Base-by-base conservation (phyloP, 805 yeast genomes). In the Crinitomyces ghanaensis region DNA sequence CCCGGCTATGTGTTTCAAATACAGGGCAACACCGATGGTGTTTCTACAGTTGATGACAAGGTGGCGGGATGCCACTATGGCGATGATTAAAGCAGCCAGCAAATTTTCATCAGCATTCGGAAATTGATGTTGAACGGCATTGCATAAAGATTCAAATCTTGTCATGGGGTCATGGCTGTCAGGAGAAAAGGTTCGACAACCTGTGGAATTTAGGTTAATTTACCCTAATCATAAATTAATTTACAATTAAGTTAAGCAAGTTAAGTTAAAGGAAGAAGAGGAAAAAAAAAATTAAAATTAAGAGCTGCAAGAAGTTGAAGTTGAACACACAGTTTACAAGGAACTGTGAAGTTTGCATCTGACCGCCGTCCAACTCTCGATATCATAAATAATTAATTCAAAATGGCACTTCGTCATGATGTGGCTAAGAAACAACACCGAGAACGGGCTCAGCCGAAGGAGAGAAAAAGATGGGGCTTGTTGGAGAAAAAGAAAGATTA, bases 391-490 rank as follows among this genome's bases (percentile, higher is more conserved):
- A 20, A 18, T 18, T n/a, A 11, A 6, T 13, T 5, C 14, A 36
- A 13, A 19, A 33, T 39, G 32, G 35, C 26, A n/a, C 15, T 20
- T 18, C 32, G 26, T 13, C 96, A 86, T 55, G 81, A 84, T 51
- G 77, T 88, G 7, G 96, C 88, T 57, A 91, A 93, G 65, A 91
- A 84, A 52, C 97, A 91, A 63, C 98, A 91, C 51, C 66, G 85
- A 38, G 98, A 91, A 62, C 73, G 98, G 49, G 71, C 95, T 4
- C 98, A 91, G 59, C 80, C 88, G 1, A 65, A 63, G 30, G 75
- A 70, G 28, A 68, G 98, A 37, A 63, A 72, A 46, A 70, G 70
- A 52, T 74, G 68, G 57, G 98, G 98, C 26, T 72, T 86, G 22
- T 66, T 91, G 28, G 98, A 91, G 59, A 91, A 91, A 69, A 91